Percentiles rank a stretch among this genome's conserved stretches.
These are phyloP conservation scores for Parietichytrium sp. DNA, from an alignment of 108 stramenopile species.

Conservation along the genomic window DNA sequence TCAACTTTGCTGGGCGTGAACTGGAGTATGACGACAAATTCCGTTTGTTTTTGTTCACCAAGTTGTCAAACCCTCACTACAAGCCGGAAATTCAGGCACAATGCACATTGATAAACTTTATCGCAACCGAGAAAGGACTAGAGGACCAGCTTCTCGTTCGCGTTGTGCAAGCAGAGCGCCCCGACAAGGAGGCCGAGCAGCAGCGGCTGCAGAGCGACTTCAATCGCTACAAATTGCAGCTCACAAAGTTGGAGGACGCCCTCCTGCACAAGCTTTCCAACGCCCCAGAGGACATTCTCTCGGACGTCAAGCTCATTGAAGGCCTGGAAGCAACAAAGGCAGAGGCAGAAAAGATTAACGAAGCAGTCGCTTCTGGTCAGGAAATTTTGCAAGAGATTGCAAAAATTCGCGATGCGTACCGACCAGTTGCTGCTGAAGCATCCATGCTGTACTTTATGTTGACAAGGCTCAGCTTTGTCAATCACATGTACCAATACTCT, in stretches of 20 bases:
- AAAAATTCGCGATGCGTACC: conserved; percentile 76
- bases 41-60: conserved; percentile 82
- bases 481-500: conserved; percentile 92
- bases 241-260: conserved; percentile 78
- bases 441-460: conserved; percentile 92
- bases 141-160: conserved; percentile 86
- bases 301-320: conserved; percentile 83
- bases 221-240: conserved; percentile 78
- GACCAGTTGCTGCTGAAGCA: conserved; percentile 79
- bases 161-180: conserved; percentile 77
- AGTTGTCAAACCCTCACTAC: conserved; percentile 84
- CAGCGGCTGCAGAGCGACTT: conserved; percentile 71
- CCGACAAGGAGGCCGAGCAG: conserved; percentile 79
- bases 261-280: conserved; percentile 82
- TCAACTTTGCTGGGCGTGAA: conserved; percentile 81
- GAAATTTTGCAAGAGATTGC: conserved; percentile 74
- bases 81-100: conserved; percentile 88
- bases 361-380: conserved; percentile 75
- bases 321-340: conserved; percentile 83
- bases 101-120: conserved; percentile 87
- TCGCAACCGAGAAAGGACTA: conserved; percentile 81
- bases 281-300: conserved; percentile 82
- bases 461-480: conserved; percentile 76
- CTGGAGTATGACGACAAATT: conserved; percentile 82
- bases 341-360: conserved; percentile 75